phyloP scores from a whole-genome alignment of 768 basidiomycete species.

The Hericium coralloides region DNA sequence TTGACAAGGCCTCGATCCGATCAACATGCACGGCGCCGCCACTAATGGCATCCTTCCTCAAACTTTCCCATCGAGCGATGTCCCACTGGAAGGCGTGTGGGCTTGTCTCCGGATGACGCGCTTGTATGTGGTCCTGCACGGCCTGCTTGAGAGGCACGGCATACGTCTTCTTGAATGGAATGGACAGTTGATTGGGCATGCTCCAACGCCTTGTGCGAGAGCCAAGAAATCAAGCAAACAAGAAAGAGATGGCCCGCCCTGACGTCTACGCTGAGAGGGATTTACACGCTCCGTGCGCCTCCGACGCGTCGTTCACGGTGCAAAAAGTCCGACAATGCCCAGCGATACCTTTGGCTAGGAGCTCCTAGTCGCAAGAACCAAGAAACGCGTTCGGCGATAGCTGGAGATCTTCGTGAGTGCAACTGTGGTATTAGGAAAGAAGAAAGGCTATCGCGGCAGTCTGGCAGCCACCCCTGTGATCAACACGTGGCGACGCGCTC shows the following conservation, averaged over 20 bases:
- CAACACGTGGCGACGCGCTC: too few relatives aligned
- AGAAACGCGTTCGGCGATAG: too few relatives aligned
- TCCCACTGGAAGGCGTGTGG: slow-evolving; percentile 82
- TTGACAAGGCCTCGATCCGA: slow-evolving; percentile 40
- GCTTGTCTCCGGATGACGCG: slow-evolving; percentile 55
- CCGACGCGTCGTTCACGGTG: neutral
- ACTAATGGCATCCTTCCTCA: slow-evolving; percentile 51
- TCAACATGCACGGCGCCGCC: slow-evolving; percentile 42
- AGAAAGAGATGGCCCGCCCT: neutral
- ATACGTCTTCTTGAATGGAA: slow-evolving; percentile 71
- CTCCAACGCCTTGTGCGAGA: neutral
- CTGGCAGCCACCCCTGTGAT: too few relatives aligned
- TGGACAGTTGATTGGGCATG: slow-evolving; percentile 71
- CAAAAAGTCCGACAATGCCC: neutral
- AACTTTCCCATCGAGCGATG: slow-evolving; percentile 56
- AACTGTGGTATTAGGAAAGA: too few relatives aligned
- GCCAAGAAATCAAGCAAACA: slow-evolving; percentile 2
- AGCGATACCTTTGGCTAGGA: neutral
- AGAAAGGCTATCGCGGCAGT: too few relatives aligned
- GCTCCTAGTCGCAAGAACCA: too few relatives aligned
- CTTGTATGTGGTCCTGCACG: slow-evolving; percentile 57
- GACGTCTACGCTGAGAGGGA: slow-evolving; percentile 3
- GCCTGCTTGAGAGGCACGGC: slow-evolving; percentile 42
- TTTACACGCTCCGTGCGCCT: neutral
- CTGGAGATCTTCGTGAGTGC: too few relatives aligned